Percentiles rank a stretch among this genome's conserved stretches.
Conservation (phyloP, 2,329 filamentous ascomycete genomes). For the Dryadomyces quercus-mongolicae region DNA sequence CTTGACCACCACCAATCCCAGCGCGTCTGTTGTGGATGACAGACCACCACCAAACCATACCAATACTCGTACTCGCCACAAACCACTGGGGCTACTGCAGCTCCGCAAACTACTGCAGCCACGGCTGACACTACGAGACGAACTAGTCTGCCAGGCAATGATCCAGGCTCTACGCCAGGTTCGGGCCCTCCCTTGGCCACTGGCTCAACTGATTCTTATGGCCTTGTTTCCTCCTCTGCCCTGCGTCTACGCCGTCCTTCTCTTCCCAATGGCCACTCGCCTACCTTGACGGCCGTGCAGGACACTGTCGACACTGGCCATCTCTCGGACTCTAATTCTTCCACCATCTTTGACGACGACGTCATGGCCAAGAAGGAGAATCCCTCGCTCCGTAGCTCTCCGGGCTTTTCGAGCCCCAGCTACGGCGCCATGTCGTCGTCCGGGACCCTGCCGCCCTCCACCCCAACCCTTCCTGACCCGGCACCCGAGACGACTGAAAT, state of each 20-base stretch:
- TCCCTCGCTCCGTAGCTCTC: conserved; percentile 18
- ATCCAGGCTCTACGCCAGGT: neutral
- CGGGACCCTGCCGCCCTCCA: too few relatives aligned
- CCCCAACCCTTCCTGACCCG: neutral
- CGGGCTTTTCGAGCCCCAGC: conserved; percentile 19
- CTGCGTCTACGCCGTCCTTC: neutral
- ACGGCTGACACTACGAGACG: neutral
- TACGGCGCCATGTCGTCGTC: conserved; percentile 18
- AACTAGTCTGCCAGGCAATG: too few relatives aligned
- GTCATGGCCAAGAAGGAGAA: neutral
- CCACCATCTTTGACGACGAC: too few relatives aligned
- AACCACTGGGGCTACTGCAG: neutral
- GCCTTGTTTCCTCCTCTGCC: neutral
- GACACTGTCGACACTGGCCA: neutral
- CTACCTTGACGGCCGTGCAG: neutral
- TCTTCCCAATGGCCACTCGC: conserved; percentile 4
- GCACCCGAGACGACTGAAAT: neutral
- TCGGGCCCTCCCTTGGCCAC: neutral
- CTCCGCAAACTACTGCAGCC: neutral
- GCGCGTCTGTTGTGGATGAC: conserved; percentile 11
- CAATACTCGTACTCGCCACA: conserved; percentile 7
- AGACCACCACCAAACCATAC: conserved; percentile 2
- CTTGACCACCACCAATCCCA: neutral
- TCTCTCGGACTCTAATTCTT: too few relatives aligned
- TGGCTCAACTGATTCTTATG: neutral